phyloP scores from a whole-genome alignment of 306 rosid genomes.

The Lathyrus aphaca region DNA sequence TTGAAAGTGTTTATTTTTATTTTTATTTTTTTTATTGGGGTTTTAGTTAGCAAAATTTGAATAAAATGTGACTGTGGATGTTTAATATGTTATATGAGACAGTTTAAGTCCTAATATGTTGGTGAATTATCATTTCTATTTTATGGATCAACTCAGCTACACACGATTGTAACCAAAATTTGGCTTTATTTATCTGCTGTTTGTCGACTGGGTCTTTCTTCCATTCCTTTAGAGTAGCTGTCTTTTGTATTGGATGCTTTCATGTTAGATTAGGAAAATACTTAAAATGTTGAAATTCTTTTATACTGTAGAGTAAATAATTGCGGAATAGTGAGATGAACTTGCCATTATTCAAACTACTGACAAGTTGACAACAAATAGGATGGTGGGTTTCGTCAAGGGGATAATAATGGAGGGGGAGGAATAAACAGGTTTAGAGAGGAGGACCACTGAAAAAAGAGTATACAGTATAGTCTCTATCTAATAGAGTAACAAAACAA shows the following conservation, averaged over 20 bases:
- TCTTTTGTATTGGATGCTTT: slow-evolving; percentile 21
- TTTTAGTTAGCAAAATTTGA: slow-evolving; percentile 29
- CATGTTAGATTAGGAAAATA: slow-evolving; percentile 18
- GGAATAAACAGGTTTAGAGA: background rate
- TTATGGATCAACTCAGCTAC: too few species aligned
- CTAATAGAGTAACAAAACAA: background rate
- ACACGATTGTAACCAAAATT: background rate
- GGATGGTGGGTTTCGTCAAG: background rate
- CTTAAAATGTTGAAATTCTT: slow-evolving; percentile 1
- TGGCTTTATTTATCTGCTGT: background rate
- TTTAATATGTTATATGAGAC: background rate
- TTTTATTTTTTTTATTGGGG: slow-evolving; percentile 27
- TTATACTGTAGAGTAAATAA: background rate
- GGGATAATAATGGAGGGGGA: background rate
- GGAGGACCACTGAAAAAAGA: background rate
- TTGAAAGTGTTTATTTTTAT: slow-evolving; percentile 31
- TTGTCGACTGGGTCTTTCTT: background rate
- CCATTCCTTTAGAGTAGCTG: slow-evolving; percentile 33
- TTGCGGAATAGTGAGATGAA: background rate
- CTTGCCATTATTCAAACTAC: slow-evolving; percentile 10
- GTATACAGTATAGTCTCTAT: background rate
- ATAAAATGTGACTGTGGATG: slow-evolving; percentile 31
- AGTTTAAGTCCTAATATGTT: slow-evolving; percentile 27
- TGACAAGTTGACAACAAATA: background rate
- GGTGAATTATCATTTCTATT: too few species aligned